Evolutionary conservation across 306 rosid genomes (phyloP).

Genomic region (Prunus mongolica): DNA sequence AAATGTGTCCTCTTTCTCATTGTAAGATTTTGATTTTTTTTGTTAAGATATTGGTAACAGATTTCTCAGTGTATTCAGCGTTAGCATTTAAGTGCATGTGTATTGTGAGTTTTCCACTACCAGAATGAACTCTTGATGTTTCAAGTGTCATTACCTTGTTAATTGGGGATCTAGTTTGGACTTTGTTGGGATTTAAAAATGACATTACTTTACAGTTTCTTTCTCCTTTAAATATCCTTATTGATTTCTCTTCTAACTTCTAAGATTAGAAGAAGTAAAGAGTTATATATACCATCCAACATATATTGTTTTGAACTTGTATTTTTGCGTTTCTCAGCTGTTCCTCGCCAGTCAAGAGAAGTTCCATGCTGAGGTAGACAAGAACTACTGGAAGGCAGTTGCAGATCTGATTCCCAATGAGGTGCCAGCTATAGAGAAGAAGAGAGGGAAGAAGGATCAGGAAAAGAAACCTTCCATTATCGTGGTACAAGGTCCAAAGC

Average conservation of each 20-base stretch:
- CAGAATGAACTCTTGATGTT: not conserved
- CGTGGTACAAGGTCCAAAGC: slow-evolving; percentile 43
- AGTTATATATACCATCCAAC: not conserved
- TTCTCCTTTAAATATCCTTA: not conserved
- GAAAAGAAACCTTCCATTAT: slow-evolving; percentile 31
- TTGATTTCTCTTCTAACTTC: not conserved
- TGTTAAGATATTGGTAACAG: not conserved
- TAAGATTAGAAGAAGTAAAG: not conserved
- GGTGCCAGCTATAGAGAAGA: slow-evolving; percentile 33
- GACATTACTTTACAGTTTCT: not conserved
- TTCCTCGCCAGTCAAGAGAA: slow-evolving; percentile 37
- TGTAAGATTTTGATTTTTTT: not conserved
- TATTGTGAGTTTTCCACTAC: not conserved
- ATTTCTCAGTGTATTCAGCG: not conserved
- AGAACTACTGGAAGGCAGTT: slow-evolving; percentile 43
- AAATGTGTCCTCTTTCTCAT: not conserved
- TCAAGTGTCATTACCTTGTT: not conserved
- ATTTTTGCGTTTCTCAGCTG: slow-evolving; percentile 15
- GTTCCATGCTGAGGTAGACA: slow-evolving; percentile 44
- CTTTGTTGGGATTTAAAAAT: not conserved
- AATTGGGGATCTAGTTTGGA: not conserved
- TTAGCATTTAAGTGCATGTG: not conserved
- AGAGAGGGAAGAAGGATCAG: slow-evolving; percentile 40
- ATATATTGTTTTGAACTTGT: not conserved
- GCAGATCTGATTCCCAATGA: slow-evolving; percentile 46